phyloP scores from a whole-genome alignment of 768 basidiomycete genomes.

The Xerocomus spinulosus region DNA sequence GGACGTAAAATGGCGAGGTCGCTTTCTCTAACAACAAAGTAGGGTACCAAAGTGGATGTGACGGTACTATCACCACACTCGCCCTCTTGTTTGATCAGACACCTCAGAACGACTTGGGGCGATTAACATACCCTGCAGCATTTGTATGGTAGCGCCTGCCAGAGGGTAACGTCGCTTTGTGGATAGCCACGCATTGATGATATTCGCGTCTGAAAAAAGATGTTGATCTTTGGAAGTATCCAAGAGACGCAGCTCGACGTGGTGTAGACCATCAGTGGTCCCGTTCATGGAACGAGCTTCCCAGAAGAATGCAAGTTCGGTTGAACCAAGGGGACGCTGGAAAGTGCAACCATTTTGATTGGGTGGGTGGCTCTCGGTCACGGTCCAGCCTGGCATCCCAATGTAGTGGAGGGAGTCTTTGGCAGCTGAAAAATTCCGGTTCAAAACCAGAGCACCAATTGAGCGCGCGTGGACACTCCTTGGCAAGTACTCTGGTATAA shows the following conservation, averaged over 20 bases:
- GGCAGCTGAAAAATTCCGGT: not conserved
- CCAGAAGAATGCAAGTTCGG: not conserved
- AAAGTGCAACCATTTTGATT: not conserved
- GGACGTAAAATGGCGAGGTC: conserved; percentile 29
- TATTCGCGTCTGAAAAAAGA: not conserved
- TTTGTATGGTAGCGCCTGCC: not conserved
- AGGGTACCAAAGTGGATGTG: not conserved
- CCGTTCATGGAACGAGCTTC: not conserved
- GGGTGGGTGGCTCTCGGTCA: not conserved
- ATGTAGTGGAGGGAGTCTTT: not conserved
- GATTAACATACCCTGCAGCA: not conserved
- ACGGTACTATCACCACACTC: not conserved
- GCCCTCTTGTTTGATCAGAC: not conserved
- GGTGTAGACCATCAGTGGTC: not conserved
- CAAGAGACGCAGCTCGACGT: not conserved
- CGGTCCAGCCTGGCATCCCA: not conserved
- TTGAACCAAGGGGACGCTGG: not conserved
- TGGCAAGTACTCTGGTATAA: too few relatives aligned
- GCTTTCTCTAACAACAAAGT: conserved; percentile 41
- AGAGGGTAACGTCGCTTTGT: conserved; percentile 3
- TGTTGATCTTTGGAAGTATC: not conserved
- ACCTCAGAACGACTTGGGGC: not conserved
- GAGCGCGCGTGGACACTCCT: too few relatives aligned
- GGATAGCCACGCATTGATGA: conserved; percentile 1
- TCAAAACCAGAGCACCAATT: too few relatives aligned